Evolutionary conservation across 805 yeast genomes (phyloP), one percentile per base, ranked within the genome.

Genomic region (Wickerhamiella sergipiensis): DNA sequence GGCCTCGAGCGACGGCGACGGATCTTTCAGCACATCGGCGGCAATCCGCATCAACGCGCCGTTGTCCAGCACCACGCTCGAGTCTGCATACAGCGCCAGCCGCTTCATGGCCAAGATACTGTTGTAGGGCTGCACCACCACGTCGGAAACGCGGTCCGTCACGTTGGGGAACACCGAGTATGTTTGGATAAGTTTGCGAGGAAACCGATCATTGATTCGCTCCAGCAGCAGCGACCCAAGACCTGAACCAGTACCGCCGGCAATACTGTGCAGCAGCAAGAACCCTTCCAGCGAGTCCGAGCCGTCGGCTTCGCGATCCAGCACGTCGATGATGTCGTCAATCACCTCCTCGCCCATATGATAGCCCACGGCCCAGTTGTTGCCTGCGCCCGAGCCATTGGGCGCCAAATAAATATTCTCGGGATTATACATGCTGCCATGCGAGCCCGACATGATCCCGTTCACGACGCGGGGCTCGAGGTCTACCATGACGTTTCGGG

Each of bases 181-280:
- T 0, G 97, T 87, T 52, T 85, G 85, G 8, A 85, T 71, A 47
- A 92, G 67, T 61, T 88, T 90, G 64, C 89, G 89, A 48, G 83
- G 79, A 63, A 80, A 90, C 50, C 87, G 70, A 64, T 92, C 98
- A 51, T 79, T 78, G 51, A 94, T 65, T 15, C 79, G 71, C 64
- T 92, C 97, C 39, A 92, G 67, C 44, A 92, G 58, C 51, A 77
- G 76, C 0, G 95, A 85, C 0, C 98, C 98, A 38, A 88, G 78
- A 2, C 99, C 98, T 0, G 96, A 85, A 0, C 99, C 99, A 0
- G 98, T 92, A 40, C 99, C 99, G 38, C 99, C 99, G 0, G 97
- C 97, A 4, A 92, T 95, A 3, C 96, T 84, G 67, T 92, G 98
- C 48, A 89, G 66, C 56, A 92, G 68, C 70, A 88, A 95, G 65